phyloP scores from a whole-genome alignment of 441 rosid genomes.

The Kokia cookei region DNA sequence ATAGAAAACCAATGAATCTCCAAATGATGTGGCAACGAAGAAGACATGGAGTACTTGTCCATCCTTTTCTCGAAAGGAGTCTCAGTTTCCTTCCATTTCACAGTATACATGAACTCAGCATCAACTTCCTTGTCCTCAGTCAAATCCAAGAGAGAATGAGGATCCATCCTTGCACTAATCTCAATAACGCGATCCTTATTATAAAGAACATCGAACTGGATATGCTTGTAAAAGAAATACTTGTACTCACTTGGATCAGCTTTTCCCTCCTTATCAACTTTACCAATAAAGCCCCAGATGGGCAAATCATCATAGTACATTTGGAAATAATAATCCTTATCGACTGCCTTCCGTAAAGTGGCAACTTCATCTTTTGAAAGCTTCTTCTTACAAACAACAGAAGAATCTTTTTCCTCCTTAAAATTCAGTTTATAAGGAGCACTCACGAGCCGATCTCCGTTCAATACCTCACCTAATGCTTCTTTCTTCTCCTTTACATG shows the following conservation, averaged over 20 bases:
- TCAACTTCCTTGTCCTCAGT: constrained; percentile 65
- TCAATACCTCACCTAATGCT: constrained; percentile 80
- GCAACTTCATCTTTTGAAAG: constrained; percentile 50
- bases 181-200: constrained; percentile 80
- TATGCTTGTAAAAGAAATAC: constrained; percentile 64
- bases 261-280: constrained; percentile 63
- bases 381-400: constrained; percentile 47
- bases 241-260: constrained; percentile 55
- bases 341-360: constrained; percentile 51
- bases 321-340: constrained; percentile 76
- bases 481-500: constrained; percentile 68
- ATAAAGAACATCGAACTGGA: constrained; percentile 59
- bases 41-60: constrained; percentile 75
- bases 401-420: constrained; percentile 53
- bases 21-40: constrained; percentile 74
- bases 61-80: constrained; percentile 71
- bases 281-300: constrained; percentile 81
- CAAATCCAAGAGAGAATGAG: constrained; percentile 52
- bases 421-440: constrained; percentile 73
- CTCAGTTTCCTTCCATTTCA: constrained; percentile 81
- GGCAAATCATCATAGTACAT: constrained; percentile 88
- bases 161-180: constrained; percentile 54
- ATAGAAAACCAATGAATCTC: constrained; percentile 88
- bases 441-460: constrained; percentile 73
- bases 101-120: constrained; percentile 68